Percentiles rank a stretch among this genome's conserved stretches.
These are phyloP conservation scores for Vigna trinervia DNA, from an alignment of 306 rosid genomes.

Conservation along the genomic window DNA sequence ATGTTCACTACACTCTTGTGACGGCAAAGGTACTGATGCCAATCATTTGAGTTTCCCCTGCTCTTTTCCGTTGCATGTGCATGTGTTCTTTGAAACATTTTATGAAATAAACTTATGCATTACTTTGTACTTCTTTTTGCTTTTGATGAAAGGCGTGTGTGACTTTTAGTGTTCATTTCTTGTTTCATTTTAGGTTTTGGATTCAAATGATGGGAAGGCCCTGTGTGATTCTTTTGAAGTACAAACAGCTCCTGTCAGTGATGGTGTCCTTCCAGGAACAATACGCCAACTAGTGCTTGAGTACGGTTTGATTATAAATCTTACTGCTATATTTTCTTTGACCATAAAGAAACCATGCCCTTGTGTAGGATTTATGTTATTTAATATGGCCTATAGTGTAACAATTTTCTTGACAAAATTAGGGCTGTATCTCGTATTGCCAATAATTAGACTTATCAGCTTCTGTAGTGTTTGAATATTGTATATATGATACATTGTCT, in stretches of 20 bases:
- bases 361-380: slow-evolving; percentile 8
- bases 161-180: slow-evolving; percentile 33
- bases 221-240: slow-evolving; percentile 66
- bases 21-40: slow-evolving; percentile 1
- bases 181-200: slow-evolving; percentile 51
- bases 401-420: slow-evolving; percentile 19
- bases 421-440: slow-evolving; percentile 28
- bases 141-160: slow-evolving; percentile 20
- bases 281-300: slow-evolving; percentile 82
- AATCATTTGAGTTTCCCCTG: slow-evolving; percentile 32
- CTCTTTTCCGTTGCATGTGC: neutral
- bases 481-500: slow-evolving; percentile 6
- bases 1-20: neutral
- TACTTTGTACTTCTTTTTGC: slow-evolving; percentile 22
- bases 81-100: neutral
- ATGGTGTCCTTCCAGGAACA: slow-evolving; percentile 85
- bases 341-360: slow-evolving; percentile 12
- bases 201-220: slow-evolving; percentile 45
- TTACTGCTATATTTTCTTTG: slow-evolving; percentile 20
- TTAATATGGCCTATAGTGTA: slow-evolving; percentile 14
- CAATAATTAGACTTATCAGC: slow-evolving; percentile 5
- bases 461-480: slow-evolving; percentile 41
- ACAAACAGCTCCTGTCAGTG: slow-evolving; percentile 79
- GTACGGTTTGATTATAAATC: slow-evolving; percentile 51
- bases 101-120: slow-evolving; percentile 15